A percentile compares a stretch with the other conserved stretches of the same genome.
These are phyloP conservation scores for Prunus yedoensis DNA, from an alignment of 331 rosid genomes.

Conservation along the genomic window DNA sequence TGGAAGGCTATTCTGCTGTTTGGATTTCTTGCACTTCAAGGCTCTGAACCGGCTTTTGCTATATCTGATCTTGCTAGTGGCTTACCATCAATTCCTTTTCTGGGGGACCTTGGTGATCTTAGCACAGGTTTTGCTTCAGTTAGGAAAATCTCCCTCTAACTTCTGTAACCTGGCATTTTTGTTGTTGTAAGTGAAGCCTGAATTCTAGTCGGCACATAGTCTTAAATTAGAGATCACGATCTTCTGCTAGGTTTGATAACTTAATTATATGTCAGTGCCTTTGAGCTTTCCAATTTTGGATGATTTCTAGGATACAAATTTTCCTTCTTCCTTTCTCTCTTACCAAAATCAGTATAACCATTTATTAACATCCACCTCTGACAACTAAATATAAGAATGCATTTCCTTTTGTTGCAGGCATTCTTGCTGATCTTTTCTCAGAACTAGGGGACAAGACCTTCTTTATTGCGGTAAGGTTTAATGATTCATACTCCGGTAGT, in stretches of 20 bases:
- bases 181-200: conserved; percentile 10
- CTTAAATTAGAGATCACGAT: conserved; percentile 9
- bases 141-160: conserved; percentile 93
- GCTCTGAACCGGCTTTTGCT: conserved; percentile 70
- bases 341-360: background rate
- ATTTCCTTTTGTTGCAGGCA: conserved; percentile 56
- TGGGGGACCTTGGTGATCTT: conserved; percentile 73
- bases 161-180: conserved; percentile 37
- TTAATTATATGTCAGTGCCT: background rate
- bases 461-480: conserved; percentile 80
- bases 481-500: background rate
- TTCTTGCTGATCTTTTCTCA: conserved; percentile 94
- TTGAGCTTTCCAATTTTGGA: conserved; percentile 14
- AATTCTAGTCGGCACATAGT: conserved; percentile 1
- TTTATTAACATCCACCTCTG: background rate
- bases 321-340: background rate
- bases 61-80: conserved; percentile 57
- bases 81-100: conserved; percentile 37
- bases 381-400: conserved; percentile 15
- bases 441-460: conserved; percentile 98
- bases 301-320: background rate
- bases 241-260: conserved; percentile 11
- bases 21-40: conserved; percentile 60
- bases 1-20: conserved; percentile 59
- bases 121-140: conserved; percentile 99